Base-by-base conservation (phyloP, 179 eudicot species). In the Silene vulgaris region DNA sequence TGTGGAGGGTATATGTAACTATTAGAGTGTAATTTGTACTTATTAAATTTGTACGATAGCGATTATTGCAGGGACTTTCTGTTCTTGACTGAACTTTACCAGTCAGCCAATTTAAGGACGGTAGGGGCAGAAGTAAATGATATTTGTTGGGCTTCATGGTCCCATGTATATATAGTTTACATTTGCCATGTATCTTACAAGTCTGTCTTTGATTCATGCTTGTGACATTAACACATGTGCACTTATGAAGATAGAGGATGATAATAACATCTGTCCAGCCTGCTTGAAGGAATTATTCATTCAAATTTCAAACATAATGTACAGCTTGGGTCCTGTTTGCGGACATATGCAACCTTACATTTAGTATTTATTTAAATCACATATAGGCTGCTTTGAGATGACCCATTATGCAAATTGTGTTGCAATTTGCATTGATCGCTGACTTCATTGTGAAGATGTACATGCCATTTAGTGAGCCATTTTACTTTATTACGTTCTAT, bases 141-240 rank as follows among this genome's bases (percentile, higher is more conserved):
- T 65, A 21, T 69, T 28, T 76, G 59, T 2, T 69, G 62, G 35
- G 54, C 12, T 75, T 72, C 50, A 30, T 72, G 65, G 75, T 56
- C 65, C 64, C 61, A 12, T 69, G 60, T 20, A 69, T 9, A 37
- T n/a, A 37, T 12, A 43, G 57, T 40, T 50, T 1, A 20, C 56
- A 43, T 37, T n/a, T 67, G 71, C 50, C 71, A 35, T 67, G 52
- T 67, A 19, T 0, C 52, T 35, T 63, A 12, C 17, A 0, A 63
- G 19, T 26, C 17, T 2, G 71, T 37, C 71, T n/a, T 37, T 67
- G 54, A 17, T 37, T 67, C 23, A 67, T 69, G 56, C 3, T 5
- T 69, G 37, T 70, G 40, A 20, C 12, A 14, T 21, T 69, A 21
- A 21, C 11, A 14, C 60, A 45, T 2, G 35, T 45, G 7, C 20